Percentiles rank a stretch among this genome's conserved stretches.
Evolutionary conservation across 164 flowering plant genomes (phyloP).

Genomic region (Chimonanthus salicifolius): DNA sequence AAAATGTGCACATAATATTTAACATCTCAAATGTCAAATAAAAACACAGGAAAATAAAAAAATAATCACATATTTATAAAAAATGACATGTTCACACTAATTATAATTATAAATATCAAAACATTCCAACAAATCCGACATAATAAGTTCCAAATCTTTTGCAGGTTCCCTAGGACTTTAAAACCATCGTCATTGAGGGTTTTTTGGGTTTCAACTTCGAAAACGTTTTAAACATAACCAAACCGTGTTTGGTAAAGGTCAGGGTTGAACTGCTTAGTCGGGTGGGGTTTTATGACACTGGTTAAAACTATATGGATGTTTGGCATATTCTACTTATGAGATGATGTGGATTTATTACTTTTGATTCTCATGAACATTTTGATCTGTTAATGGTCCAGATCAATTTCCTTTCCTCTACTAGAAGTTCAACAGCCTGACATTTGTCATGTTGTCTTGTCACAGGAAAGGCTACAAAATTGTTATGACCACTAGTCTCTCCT

Average conservation of each 20-base stretch:
- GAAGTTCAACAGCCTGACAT: background rate
- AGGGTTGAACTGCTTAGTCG: too few relatives aligned
- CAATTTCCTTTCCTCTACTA: background rate
- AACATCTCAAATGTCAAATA: background rate
- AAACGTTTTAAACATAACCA: too few relatives aligned
- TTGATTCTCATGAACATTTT: background rate
- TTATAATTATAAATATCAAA: too few relatives aligned
- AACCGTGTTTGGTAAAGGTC: too few relatives aligned
- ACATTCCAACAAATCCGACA: too few relatives aligned
- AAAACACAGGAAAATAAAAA: background rate
- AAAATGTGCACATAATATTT: background rate
- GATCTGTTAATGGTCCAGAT: background rate
- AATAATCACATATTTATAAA: too few relatives aligned
- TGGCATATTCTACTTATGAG: too few relatives aligned
- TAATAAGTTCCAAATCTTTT: too few relatives aligned
- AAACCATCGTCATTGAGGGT: too few relatives aligned
- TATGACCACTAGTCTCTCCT: constrained; percentile 98
- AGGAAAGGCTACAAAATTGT: constrained; percentile 73
- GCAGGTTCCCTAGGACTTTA: too few relatives aligned
- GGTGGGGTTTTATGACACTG: background rate
- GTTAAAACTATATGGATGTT: background rate
- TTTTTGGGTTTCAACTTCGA: too few relatives aligned
- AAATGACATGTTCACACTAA: too few relatives aligned
- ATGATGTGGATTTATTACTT: background rate
- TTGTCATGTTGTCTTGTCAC: background rate